These are phyloP conservation scores for Volvox reticuliferus DNA, from an alignment of 139 green algal genomes.

Conservation along the genomic window DNA sequence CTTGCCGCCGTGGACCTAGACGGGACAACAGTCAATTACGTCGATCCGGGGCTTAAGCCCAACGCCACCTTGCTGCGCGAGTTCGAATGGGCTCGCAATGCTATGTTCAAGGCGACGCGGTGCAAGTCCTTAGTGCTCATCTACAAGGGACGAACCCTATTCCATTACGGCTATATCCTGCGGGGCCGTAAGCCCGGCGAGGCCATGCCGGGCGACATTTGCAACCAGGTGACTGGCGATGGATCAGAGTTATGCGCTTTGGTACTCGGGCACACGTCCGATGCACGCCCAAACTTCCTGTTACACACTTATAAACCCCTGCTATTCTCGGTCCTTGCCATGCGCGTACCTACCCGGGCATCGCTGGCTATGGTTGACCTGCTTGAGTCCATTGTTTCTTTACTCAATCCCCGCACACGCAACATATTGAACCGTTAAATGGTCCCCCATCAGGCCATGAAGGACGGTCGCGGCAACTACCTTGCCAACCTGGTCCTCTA, in stretches of 20 bases:
- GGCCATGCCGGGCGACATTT: slow-evolving; percentile 71
- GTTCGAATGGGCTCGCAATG: slow-evolving; percentile 77
- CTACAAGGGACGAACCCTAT: slow-evolving; percentile 64
- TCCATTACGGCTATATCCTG: slow-evolving; percentile 52
- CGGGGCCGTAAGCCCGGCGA: slow-evolving; percentile 13
- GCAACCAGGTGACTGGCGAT: slow-evolving; percentile 22
- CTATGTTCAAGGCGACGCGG: slow-evolving; percentile 66
- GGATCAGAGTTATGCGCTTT: background rate
- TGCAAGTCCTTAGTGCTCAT: slow-evolving; percentile 72
- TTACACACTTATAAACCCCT: background rate
- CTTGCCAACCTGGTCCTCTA: slow-evolving; percentile 94
- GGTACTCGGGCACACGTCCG: background rate
- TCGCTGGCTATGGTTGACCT: no score
- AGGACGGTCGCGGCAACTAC: slow-evolving; percentile 82
- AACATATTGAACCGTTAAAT: background rate
- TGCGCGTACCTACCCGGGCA: no score
- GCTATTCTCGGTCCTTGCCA: no score
- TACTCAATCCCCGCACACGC: no score
- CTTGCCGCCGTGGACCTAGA: slow-evolving; percentile 30
- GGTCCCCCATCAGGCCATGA: slow-evolving; percentile 57
- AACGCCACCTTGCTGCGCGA: slow-evolving; percentile 58
- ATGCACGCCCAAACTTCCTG: background rate
- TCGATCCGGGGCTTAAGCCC: slow-evolving; percentile 56
- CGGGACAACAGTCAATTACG: slow-evolving; percentile 45
- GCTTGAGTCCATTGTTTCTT: no score